Evolutionary conservation across 805 yeast species (phyloP).

Genomic region (Pichia cephalocereana): DNA sequence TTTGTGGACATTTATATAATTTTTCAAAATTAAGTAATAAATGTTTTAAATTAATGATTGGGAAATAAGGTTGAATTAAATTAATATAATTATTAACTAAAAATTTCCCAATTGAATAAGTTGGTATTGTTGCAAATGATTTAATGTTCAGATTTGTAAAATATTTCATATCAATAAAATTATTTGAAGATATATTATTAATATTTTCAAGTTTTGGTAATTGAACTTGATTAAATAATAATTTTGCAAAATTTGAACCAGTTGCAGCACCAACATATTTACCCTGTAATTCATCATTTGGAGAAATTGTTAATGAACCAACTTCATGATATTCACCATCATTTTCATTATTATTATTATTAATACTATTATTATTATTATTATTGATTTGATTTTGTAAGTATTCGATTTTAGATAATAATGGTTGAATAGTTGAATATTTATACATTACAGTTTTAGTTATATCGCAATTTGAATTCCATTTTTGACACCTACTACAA

Average conservation of each 20-base stretch:
- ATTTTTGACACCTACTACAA: slow-evolving; percentile 16
- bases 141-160: slow-evolving; percentile 5
- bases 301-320: slow-evolving; percentile 16
- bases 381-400: not conserved
- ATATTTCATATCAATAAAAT: slow-evolving; percentile 11
- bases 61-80: slow-evolving; percentile 14
- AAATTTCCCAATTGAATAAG: slow-evolving; percentile 8
- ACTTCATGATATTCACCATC: slow-evolving; percentile 14
- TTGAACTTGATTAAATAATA: slow-evolving; percentile 15
- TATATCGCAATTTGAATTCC: slow-evolving; percentile 14
- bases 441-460: slow-evolving; percentile 14
- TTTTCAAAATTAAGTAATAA: slow-evolving; percentile 6
- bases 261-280: slow-evolving; percentile 19
- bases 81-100: slow-evolving; percentile 14
- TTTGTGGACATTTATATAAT: slow-evolving; percentile 10
- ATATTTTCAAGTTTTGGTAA: slow-evolving; percentile 11
- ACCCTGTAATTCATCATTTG: slow-evolving; percentile 10
- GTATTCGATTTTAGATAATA: slow-evolving; percentile 7
- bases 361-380: not conserved
- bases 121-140: slow-evolving; percentile 18
- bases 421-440: slow-evolving; percentile 14
- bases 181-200: slow-evolving; percentile 1
- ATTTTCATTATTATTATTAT: no score
- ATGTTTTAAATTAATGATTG: slow-evolving; percentile 11
- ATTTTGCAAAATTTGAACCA: slow-evolving; percentile 18